phyloP scores from a whole-genome alignment of 176 grass and related monocot species.

The Oryza coarctata region DNA sequence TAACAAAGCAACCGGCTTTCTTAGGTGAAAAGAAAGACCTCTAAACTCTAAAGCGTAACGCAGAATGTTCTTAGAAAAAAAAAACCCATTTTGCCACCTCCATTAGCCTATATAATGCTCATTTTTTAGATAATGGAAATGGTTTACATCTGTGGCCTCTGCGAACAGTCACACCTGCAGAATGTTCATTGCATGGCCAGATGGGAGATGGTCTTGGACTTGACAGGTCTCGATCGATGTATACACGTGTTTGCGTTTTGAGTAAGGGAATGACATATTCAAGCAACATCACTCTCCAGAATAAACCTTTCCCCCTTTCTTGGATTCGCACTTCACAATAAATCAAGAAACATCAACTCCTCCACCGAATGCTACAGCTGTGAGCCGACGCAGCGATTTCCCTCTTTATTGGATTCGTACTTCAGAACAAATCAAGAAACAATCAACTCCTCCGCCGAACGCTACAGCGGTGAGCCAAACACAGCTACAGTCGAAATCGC shows the following conservation, averaged over 20 bases:
- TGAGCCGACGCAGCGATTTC: not conserved
- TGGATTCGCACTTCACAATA: not conserved
- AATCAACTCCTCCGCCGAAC: too few relatives aligned
- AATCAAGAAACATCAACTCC: not conserved
- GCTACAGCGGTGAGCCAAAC: too few relatives aligned
- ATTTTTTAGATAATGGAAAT: not conserved
- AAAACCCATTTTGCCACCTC: not conserved
- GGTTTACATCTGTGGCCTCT: too few relatives aligned
- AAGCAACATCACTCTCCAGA: not conserved
- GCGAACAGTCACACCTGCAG: not conserved
- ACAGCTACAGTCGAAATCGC: not conserved
- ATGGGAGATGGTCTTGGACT: not conserved
- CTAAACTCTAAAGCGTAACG: not conserved
- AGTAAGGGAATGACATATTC: not conserved
- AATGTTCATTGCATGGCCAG: not conserved
- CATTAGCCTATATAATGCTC: not conserved
- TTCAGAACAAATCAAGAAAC: not conserved
- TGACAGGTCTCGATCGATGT: not conserved
- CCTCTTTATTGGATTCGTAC: not conserved
- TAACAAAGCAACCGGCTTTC: not conserved
- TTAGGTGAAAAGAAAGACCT: not conserved
- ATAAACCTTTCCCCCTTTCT: not conserved
- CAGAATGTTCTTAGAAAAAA: not conserved
- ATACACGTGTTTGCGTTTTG: not conserved
- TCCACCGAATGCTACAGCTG: not conserved